Evolutionary conservation across 2,329 filamentous ascomycete species (phyloP), one percentile per base, ranked within the genome.

Genomic region (Fusarium temperatum): DNA sequence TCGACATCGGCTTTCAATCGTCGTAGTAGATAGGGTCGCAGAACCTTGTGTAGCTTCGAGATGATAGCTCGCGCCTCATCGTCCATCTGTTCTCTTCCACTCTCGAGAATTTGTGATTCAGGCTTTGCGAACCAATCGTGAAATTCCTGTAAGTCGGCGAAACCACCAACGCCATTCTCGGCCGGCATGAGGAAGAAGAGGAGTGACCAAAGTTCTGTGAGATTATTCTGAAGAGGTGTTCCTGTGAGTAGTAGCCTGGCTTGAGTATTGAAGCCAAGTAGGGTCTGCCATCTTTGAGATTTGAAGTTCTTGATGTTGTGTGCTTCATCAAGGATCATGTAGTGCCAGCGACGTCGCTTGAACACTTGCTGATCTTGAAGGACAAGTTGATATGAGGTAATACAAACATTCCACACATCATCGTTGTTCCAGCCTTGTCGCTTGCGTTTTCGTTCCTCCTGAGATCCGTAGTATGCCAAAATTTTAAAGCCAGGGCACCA

Each of bases 271-370:
- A 99, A 97, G 1, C 93, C 96, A 28, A 99, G 89, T 73, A 99
- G 89, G 0, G 95, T 96, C 81, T 98, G 96, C 95, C 96, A 99
- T 73, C 96, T 89, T 81, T 98, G 95, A 4, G 96, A 98, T 79
- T 97, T 95, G 87, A 98, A 99, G 83, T 99, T 99, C 80, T 99
- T 98, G 87, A 99, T 99, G 83, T 99, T 98, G 85, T 99, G 96
- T 1, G 97, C 96, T 84, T 99, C 96, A 77, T 99, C 96, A 4
- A 99, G 89, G 73, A 99, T 95, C 89, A 99, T 94, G 82, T 98
- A 99, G 80, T 98, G 95, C 97, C 97, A 99, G 60, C 91, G 90
- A 39, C 96, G 91, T 71, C 95, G 91, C 81, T 97, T 96, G 84
- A 99, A 97, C 2, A 97, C 94, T 76, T 96, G 93, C 73, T 96